These are phyloP conservation scores for Medicago arabica DNA, from an alignment of 306 rosid genomes.

Conservation along the genomic window DNA sequence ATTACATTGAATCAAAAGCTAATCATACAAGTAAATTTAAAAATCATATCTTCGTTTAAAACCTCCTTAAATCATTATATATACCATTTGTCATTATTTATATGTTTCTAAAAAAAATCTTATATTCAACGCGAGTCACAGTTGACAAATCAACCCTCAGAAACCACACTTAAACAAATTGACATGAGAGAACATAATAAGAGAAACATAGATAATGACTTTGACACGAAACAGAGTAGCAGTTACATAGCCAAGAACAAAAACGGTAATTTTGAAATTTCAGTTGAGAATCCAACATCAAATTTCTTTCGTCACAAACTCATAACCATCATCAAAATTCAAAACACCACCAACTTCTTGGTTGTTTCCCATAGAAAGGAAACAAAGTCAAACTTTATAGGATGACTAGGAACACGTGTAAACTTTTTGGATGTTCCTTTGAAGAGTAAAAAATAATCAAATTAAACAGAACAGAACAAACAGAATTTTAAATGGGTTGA, in stretches of 20 bases:
- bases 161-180: no score
- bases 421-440: background rate
- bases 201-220: background rate
- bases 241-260: conserved; percentile 21
- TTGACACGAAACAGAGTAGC: background rate
- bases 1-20: no score
- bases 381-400: conserved; percentile 38
- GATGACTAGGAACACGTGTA: conserved; percentile 11
- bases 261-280: background rate
- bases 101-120: no score
- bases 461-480: conserved; percentile 2
- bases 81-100: no score
- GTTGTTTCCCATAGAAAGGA: conserved; percentile 15
- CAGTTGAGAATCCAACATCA: conserved; percentile 7
- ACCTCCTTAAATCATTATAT: no score
- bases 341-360: conserved; percentile 13
- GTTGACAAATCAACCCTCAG: no score
- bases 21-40: no score
- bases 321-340: background rate
- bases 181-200: background rate
- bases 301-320: conserved; percentile 21
- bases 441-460: background rate
- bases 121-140: no score
- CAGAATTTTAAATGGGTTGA: background rate
- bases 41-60: no score